Evolutionary conservation across 805 yeast species (phyloP).

Genomic region (Isabelozyma pseudorhagii): DNA sequence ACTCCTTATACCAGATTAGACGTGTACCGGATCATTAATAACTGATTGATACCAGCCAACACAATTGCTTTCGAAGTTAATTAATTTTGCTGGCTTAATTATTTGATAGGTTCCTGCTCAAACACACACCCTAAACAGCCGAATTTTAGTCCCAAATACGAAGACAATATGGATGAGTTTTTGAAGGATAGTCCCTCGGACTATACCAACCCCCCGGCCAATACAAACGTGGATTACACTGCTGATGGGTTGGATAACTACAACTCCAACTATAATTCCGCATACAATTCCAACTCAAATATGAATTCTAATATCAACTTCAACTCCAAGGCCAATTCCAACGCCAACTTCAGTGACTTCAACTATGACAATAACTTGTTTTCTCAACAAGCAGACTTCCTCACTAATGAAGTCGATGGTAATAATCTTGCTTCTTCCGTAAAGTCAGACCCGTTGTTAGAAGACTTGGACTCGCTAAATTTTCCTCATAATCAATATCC

Average conservation of each 20-base stretch:
- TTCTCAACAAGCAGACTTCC: slow-evolving; percentile 1
- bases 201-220: neutral
- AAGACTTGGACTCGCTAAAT: slow-evolving; percentile 21
- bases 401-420: neutral
- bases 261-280: neutral
- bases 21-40: too few species aligned
- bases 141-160: neutral
- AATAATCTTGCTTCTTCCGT: slow-evolving; percentile 1
- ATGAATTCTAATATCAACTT: neutral
- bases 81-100: too few species aligned
- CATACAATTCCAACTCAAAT: neutral
- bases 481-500: slow-evolving; percentile 7
- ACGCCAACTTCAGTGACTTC: neutral
- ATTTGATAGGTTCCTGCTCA: neutral
- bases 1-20: too few species aligned
- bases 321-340: neutral
- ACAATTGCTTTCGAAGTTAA: too few species aligned
- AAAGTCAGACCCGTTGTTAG: slow-evolving; percentile 26
- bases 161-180: slow-evolving; percentile 24
- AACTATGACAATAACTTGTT: neutral
- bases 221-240: neutral
- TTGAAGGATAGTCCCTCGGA: slow-evolving; percentile 32
- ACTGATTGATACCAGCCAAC: too few species aligned
- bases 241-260: slow-evolving; percentile 1
- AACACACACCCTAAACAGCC: neutral